Evolutionary conservation across 768 basidiomycete species (phyloP).

Genomic region (Boletus edulis): DNA sequence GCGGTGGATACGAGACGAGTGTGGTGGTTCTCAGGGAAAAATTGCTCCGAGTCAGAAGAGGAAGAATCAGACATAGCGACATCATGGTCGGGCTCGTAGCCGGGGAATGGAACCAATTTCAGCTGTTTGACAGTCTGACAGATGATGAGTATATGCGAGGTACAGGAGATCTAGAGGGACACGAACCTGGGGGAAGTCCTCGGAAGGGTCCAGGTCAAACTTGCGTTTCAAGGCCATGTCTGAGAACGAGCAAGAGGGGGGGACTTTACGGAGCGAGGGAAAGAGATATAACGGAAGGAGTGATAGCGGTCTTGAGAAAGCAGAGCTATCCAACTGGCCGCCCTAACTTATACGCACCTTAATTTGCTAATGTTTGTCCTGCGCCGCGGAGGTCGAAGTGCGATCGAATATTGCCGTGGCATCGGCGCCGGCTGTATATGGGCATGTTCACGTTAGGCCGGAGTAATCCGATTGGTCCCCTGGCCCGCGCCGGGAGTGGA

Average conservation of each 20-base stretch:
- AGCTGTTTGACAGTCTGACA: constrained; percentile 61
- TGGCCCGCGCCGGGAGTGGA: constrained; percentile 4
- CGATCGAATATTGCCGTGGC: constrained; percentile 23
- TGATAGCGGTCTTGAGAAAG: constrained; percentile 26
- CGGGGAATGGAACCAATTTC: constrained; percentile 74
- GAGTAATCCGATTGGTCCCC: constrained; percentile 27
- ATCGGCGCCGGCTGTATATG: constrained; percentile 6
- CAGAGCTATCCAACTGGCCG: constrained; percentile 17
- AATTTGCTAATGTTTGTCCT: constrained; percentile 27
- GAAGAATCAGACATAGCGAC: constrained; percentile 63
- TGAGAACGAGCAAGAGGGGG: constrained; percentile 10
- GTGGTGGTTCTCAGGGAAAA: constrained; percentile 51
- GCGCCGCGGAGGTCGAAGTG: constrained; percentile 21
- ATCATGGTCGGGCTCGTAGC: constrained; percentile 60
- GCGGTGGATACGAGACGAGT: constrained; percentile 63
- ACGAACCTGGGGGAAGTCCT: constrained; percentile 47
- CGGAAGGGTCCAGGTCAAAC: constrained; percentile 56
- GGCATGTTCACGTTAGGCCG: constrained; percentile 12
- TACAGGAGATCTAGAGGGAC: constrained; percentile 14
- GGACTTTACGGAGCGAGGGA: constrained; percentile 2
- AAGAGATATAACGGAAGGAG: constrained; percentile 1
- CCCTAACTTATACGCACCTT: constrained; percentile 31
- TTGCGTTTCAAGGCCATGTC: constrained; percentile 78
- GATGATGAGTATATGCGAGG: constrained; percentile 15
- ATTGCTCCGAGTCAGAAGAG: constrained; percentile 57